These are phyloP conservation scores for Viola pubescens DNA, from an alignment of 441 rosid genomes.

Conservation along the genomic window DNA sequence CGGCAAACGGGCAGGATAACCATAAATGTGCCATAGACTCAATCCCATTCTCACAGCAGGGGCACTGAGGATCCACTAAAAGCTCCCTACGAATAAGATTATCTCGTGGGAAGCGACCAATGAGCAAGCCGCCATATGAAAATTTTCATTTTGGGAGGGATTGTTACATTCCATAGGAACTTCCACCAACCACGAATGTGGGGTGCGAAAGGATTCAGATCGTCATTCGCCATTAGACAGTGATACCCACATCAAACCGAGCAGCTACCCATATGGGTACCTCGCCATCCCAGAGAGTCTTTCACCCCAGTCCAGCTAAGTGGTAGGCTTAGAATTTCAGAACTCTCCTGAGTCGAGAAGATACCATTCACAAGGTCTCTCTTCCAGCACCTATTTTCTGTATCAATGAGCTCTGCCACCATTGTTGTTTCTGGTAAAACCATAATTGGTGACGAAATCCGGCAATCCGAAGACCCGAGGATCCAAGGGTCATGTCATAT, in stretches of 20 bases:
- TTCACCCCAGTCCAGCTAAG: background rate
- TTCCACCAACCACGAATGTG: background rate
- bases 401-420: background rate
- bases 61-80: background rate
- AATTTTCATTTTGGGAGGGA: background rate
- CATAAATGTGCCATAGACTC: no score
- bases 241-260: background rate
- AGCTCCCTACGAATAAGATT: background rate
- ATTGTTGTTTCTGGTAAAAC: background rate
- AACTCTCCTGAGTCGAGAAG: background rate
- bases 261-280: background rate
- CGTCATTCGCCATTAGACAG: background rate
- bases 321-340: background rate
- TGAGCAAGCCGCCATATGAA: background rate
- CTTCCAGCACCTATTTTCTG: background rate
- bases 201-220: background rate
- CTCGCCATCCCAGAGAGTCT: background rate
- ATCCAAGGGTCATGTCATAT: background rate
- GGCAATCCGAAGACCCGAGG: background rate
- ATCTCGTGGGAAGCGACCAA: background rate
- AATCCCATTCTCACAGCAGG: background rate
- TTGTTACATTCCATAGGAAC: background rate
- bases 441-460: background rate
- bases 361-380: background rate
- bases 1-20: no score